Evolutionary conservation across 805 yeast species (phyloP), one percentile per base, ranked within the genome.

Genomic region (Yarrowia osloensis): DNA sequence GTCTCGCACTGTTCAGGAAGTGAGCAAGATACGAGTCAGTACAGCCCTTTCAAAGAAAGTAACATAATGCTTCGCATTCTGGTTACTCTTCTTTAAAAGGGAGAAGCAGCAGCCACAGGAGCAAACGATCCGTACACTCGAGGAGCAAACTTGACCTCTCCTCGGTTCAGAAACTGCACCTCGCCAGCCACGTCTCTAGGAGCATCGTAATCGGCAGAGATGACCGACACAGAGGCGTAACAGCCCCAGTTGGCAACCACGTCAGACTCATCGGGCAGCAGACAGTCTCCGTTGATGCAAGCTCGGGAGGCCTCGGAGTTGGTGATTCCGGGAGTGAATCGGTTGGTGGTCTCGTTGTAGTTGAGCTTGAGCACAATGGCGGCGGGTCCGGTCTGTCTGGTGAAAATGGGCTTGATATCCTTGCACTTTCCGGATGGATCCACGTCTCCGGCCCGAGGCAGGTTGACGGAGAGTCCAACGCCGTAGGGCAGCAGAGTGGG

Each of bases 131-230:
- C 65, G 17, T 57, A 57, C 2, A 22, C 37, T 42, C 50, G 26
- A 31, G 65, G 65, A 19, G 65, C 65, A 15, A 59, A 21, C 52
- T 42, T 2, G 22, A 59, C 52, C 24, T 13, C 40, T 7, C 52
- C 65, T 22, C 65, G 21, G 42, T 42, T 42, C 11, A 42, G n/a
- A 12, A 31, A 59, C 42, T 59, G 65, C 17, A 44, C 65, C 33
- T 59, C 65, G 2, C 31, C 65, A 31, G 65, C 50, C 12, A 59
- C n/a, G 13, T 46, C 65, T 9, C 65, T 9, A n/a, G 65, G 65
- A 59, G 65, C 65, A 15, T 59, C 65, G 42, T 59, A 59, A n/a
- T 59, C 65, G n/a, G 65, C 28, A 17, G 65, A 17, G 5, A 59
- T n/a, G 11, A 59, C 52, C 1, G 54, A 42, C 7, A 59, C 65